phyloP scores from a whole-genome alignment of 768 basidiomycete genomes.

The Boletellus ananas region DNA sequence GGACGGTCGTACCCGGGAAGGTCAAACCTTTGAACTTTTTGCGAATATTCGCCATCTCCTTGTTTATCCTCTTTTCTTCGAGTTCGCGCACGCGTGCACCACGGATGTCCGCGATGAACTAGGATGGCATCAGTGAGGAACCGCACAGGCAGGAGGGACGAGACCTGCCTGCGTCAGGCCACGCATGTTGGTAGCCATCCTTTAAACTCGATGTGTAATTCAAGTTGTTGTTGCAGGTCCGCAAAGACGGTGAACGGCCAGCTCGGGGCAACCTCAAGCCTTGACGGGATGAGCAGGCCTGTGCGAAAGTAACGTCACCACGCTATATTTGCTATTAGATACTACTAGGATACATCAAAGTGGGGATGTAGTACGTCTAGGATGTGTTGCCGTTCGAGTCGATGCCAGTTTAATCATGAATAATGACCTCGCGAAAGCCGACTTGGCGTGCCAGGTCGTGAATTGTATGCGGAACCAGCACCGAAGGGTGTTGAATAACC shows the following conservation, averaged over 20 bases:
- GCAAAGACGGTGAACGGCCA: too few species aligned
- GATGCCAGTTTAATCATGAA: constrained; percentile 17
- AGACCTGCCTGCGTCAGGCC: constrained; percentile 81
- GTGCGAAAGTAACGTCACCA: constrained; percentile 1
- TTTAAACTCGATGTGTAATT: constrained; percentile 3
- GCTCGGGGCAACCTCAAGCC: too few species aligned
- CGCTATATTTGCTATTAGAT: constrained; percentile 5
- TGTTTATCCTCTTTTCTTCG: constrained; percentile 98
- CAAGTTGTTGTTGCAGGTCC: not conserved
- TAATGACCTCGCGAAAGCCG: constrained; percentile 42
- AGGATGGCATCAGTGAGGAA: constrained; percentile 5
- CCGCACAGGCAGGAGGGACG: not conserved
- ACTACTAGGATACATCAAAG: constrained; percentile 15
- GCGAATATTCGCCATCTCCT: constrained; percentile 99
- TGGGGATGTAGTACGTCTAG: constrained; percentile 15
- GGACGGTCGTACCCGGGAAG: constrained; percentile 5
- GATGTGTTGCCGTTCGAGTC: constrained; percentile 3
- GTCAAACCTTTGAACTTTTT: constrained; percentile 93
- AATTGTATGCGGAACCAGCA: constrained; percentile 43
- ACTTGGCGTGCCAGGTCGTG: constrained; percentile 65
- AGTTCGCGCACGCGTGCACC: constrained; percentile 94
- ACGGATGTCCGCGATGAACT: constrained; percentile 99
- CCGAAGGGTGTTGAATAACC: constrained; percentile 57
- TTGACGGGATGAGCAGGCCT: not conserved
- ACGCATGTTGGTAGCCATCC: constrained; percentile 88